A percentile compares a stretch with the other conserved stretches of the same genome.
These are phyloP conservation scores for Ensete glaucum DNA, from an alignment of 176 grass and related monocot species.

Conservation along the genomic window DNA sequence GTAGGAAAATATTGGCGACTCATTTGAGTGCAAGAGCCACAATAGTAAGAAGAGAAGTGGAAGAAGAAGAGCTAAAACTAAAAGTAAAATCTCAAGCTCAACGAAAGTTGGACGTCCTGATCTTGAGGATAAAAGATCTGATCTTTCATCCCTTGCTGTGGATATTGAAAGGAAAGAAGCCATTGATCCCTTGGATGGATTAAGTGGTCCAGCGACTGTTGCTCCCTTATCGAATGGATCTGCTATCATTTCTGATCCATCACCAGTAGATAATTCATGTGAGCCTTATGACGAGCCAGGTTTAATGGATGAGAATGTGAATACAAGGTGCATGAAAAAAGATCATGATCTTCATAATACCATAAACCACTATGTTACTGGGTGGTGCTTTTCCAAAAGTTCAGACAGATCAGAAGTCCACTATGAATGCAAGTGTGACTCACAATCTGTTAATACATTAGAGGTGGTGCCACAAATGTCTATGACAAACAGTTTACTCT, in stretches of 20 bases:
- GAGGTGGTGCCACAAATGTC: slow-evolving; percentile 26
- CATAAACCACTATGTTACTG: slow-evolving; percentile 10
- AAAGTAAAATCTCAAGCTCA: slow-evolving; percentile 41
- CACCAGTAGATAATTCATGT: slow-evolving; percentile 30
- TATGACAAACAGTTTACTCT: slow-evolving; percentile 20
- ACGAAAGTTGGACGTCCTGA: slow-evolving; percentile 31
- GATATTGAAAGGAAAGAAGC: slow-evolving; percentile 20
- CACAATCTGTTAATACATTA: slow-evolving; percentile 13
- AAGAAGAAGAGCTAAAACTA: slow-evolving; percentile 62
- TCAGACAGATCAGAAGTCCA: slow-evolving; percentile 24
- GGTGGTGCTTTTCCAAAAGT: slow-evolving; percentile 22
- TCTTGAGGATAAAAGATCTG: slow-evolving; percentile 35
- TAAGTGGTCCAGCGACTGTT: slow-evolving; percentile 14
- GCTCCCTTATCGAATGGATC: slow-evolving; percentile 19
- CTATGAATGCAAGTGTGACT: slow-evolving; percentile 14
- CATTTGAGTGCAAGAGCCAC: slow-evolving; percentile 37
- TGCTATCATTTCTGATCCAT: slow-evolving; percentile 21
- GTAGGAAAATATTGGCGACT: slow-evolving; percentile 29
- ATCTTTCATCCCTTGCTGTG: slow-evolving; percentile 21
- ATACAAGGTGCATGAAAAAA: slow-evolving; percentile 14
- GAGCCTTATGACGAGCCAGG: slow-evolving; percentile 19
- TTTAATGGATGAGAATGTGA: slow-evolving; percentile 24
- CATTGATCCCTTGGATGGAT: slow-evolving; percentile 1
- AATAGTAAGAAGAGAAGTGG: slow-evolving; percentile 69
- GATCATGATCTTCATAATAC: slow-evolving; percentile 26